phyloP scores from a whole-genome alignment of 23 red algal species.

The Gracilaria gracilis region DNA sequence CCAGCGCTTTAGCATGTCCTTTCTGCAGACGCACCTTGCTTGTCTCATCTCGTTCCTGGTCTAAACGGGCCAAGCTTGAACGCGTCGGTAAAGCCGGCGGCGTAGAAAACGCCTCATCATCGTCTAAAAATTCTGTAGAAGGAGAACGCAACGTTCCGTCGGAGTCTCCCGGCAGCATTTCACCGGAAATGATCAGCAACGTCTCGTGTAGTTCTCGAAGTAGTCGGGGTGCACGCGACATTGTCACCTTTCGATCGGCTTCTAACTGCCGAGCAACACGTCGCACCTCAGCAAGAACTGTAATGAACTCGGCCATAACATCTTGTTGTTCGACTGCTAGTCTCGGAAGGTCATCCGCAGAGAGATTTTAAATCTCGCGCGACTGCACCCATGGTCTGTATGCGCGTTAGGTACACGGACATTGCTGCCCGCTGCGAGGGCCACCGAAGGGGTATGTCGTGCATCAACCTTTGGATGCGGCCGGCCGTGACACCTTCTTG shows the following conservation, averaged over 20 bases:
- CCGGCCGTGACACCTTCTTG: not conserved
- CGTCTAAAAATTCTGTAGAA: too few species aligned
- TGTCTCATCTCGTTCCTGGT: too few species aligned
- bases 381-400: not conserved
- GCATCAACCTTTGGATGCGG: not conserved
- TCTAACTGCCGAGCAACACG: not conserved
- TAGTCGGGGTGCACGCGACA: not conserved
- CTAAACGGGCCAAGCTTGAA: too few species aligned
- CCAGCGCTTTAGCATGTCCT: too few species aligned
- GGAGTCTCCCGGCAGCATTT: too few species aligned
- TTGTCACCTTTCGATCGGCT: not conserved
- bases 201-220: conserved; percentile 12
- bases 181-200: not conserved
- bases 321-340: not conserved
- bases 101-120: too few species aligned
- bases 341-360: not conserved
- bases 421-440: not conserved
- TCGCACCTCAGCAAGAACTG: not conserved
- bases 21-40: too few species aligned
- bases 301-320: not conserved
- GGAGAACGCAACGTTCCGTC: too few species aligned
- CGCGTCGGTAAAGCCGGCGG: too few species aligned
- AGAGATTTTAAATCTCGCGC: not conserved
- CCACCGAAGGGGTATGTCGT: not conserved
- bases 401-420: not conserved